Evolutionary conservation across 148 eudicot species (phyloP).

Genomic region (Chenopodium quinoa): DNA sequence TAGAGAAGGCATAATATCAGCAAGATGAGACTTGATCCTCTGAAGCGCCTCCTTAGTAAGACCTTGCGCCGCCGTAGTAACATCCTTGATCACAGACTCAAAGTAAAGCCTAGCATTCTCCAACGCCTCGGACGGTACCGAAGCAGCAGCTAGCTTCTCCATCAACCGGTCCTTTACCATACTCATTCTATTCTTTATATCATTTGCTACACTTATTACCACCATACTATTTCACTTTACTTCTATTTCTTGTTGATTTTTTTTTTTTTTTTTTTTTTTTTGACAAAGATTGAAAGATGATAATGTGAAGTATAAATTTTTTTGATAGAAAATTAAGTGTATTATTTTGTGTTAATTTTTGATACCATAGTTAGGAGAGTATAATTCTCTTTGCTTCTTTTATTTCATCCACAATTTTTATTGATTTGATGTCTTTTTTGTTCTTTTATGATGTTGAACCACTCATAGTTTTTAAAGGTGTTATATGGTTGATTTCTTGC

Average conservation of each 20-base stretch:
- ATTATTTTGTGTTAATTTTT: slow-evolving; percentile 5
- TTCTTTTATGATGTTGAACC: slow-evolving; percentile 4
- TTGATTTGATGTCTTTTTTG: slow-evolving; percentile 4
- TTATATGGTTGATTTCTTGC: neutral
- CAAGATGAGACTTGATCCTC: slow-evolving; percentile 31
- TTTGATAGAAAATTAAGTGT: neutral
- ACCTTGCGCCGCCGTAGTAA: slow-evolving; percentile 27
- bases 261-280: too few species aligned
- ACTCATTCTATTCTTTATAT: slow-evolving; percentile 21
- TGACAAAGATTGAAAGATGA: neutral
- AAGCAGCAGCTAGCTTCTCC: slow-evolving; percentile 24
- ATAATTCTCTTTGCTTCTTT: slow-evolving; percentile 22
- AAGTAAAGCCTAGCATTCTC: slow-evolving; percentile 23
- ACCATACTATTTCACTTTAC: slow-evolving; percentile 13
- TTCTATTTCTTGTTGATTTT: neutral
- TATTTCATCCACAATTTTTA: slow-evolving; percentile 19
- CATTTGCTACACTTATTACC: slow-evolving; percentile 36
- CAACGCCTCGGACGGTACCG: slow-evolving; percentile 24
- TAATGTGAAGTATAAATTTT: neutral
- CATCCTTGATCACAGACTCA: slow-evolving; percentile 28
- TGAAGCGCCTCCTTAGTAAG: slow-evolving; percentile 35
- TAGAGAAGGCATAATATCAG: slow-evolving; percentile 30
- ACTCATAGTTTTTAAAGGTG: neutral
- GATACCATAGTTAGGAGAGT: slow-evolving; percentile 27
- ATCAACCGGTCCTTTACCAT: slow-evolving; percentile 24